Base-by-base conservation (phyloP, 1,284 basidiomycete species). In the Marasmius oreades region DNA sequence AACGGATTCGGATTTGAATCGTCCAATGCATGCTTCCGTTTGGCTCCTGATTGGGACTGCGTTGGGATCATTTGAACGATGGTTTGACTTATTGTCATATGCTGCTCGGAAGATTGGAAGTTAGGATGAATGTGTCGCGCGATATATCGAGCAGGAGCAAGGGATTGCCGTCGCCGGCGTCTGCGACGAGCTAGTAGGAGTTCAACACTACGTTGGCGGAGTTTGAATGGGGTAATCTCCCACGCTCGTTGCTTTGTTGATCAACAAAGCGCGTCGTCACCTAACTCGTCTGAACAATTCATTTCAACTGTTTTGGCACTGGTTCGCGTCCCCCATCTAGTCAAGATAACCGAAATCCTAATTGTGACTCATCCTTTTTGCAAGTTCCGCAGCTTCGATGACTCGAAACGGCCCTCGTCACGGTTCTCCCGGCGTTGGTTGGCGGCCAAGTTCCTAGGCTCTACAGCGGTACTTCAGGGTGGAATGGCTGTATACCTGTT, bases 1-100 rank as follows among this genome's bases (percentile, higher is more conserved):
- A 50, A 31, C 14, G 47, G 47, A 33, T 50, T 50, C 31, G 47
- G 47, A 33, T 50, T 50, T 20, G 47, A 50, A 50, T 50, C 47
- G 24, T 50, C 47, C 39, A 42, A 42, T 31, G 26, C 26, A 50
- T 31, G 47, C 33, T 50, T 50, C 28, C 47, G 47, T 50, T 50
- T 50, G 10, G 47, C 24, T 26, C 26, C 31, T 50, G 47, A 20
- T 31, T 50, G 44, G 44, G 44, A 45, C 20, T 45, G 47, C 16
- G 47, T 16, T 23, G 47, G 47, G 24, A 50, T 31, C 47, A 50
- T 50, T 33, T 50, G 47, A 12, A 50, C 26, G 28, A 50, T 24
- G n/a, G 18, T 28, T 20, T 50, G 47, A 20, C 47, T 50, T 20
- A 45, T 45, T 45, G 44, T 45, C 47, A 50, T 50, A 50, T 50